Conservation (phyloP, 371 early-diverging fungal genomes). For the Syncephalis plumigaleata region DNA sequence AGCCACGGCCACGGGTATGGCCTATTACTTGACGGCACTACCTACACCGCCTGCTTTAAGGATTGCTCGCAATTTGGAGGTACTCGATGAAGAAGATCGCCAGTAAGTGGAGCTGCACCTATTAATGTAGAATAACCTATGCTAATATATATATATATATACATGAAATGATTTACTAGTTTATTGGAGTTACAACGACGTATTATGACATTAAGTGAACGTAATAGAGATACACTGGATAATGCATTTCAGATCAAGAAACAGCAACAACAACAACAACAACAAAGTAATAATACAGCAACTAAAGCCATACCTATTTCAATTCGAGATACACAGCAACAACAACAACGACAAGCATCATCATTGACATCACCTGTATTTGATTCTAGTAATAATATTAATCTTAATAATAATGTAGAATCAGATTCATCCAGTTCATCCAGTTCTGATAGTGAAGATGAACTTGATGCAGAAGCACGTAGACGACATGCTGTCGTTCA, state of each 20-base stretch:
- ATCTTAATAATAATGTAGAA: conserved; percentile 9
- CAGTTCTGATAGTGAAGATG: conserved; percentile 15
- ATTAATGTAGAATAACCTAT: no score
- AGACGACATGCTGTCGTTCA: conserved; percentile 29
- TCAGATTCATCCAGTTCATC: conserved; percentile 15
- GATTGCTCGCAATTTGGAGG: conserved; percentile 43
- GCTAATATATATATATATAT: no score
- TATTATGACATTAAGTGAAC: conserved; percentile 33
- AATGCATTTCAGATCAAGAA: conserved; percentile 8
- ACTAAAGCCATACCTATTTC: no score
- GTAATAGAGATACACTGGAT: conserved; percentile 34
- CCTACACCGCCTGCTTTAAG: conserved; percentile 45
- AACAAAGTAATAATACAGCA: no score
- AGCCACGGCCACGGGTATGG: conserved; percentile 54
- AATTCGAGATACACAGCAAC: no score
- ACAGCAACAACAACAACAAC: no score
- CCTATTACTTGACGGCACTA: conserved; percentile 37
- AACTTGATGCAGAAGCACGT: conserved; percentile 8
- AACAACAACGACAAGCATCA: not conserved
- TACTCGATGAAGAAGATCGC: conserved; percentile 44
- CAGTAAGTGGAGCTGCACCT: no score
- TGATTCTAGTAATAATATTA: conserved; percentile 6
- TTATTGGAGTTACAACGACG: conserved; percentile 36
- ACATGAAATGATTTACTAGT: no score
- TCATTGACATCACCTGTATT: not conserved